Conservation (phyloP, 2,329 filamentous ascomycete species). For the Didymella glomerata region DNA sequence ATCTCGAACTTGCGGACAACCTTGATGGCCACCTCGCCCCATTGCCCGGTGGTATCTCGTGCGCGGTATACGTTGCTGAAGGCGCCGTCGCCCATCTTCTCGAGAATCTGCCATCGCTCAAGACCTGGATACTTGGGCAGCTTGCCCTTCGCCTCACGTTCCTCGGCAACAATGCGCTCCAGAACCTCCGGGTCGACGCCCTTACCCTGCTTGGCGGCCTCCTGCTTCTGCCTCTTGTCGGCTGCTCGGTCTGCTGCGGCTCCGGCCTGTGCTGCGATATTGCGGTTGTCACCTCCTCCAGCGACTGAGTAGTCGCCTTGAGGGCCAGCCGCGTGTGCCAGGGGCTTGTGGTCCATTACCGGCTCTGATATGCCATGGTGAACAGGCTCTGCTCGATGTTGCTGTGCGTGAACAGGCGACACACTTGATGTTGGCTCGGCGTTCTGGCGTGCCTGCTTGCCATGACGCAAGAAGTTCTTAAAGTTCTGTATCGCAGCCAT, state of each 20-base stretch:
- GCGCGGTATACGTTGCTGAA: slow-evolving; percentile 99
- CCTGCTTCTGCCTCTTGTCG: slow-evolving; percentile 67
- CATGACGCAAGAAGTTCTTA: slow-evolving; percentile 98
- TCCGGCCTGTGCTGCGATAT: slow-evolving; percentile 73
- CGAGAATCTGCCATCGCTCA: slow-evolving; percentile 83
- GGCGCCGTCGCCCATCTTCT: slow-evolving; percentile 99
- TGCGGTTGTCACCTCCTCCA: slow-evolving; percentile 68
- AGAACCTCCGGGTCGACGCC: slow-evolving; percentile 71
- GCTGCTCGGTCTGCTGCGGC: slow-evolving; percentile 70
- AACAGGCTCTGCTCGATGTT: slow-evolving; percentile 63
- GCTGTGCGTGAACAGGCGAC: slow-evolving; percentile 68
- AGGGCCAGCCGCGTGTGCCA: slow-evolving; percentile 60
- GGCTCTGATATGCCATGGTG: slow-evolving; percentile 67
- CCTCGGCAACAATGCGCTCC: slow-evolving; percentile 87
- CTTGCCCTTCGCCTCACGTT: slow-evolving; percentile 84
- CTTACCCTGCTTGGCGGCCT: slow-evolving; percentile 58
- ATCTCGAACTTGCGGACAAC: slow-evolving; percentile 99
- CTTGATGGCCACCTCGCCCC: slow-evolving; percentile 92
- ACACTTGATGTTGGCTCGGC: slow-evolving; percentile 70
- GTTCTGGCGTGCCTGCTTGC: slow-evolving; percentile 86
- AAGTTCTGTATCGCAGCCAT: slow-evolving; percentile 89
- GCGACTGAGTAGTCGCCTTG: slow-evolving; percentile 68
- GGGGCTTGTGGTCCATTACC: slow-evolving; percentile 63
- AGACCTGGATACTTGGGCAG: slow-evolving; percentile 86
- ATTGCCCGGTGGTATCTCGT: slow-evolving; percentile 74